phyloP scores from a whole-genome alignment of 148 eudicot species.

The Hydrangea macrophylla region DNA sequence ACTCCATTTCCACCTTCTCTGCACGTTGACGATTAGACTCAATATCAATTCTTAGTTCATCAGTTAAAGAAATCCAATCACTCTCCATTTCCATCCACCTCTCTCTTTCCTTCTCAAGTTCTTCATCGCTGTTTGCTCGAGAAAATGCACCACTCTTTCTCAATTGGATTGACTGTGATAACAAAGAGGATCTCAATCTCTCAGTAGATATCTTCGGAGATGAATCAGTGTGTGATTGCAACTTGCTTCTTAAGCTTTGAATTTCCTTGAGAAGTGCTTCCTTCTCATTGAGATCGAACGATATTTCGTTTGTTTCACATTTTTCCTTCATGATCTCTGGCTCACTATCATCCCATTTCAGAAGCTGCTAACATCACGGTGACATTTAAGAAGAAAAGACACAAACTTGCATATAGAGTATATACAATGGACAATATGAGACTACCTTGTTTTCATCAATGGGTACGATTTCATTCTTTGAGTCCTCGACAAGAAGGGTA shows the following conservation, averaged over 20 bases:
- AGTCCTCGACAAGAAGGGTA: constrained; percentile 5
- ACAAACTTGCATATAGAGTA: not conserved
- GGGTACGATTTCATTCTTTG: constrained; percentile 12
- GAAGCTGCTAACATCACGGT: constrained; percentile 22
- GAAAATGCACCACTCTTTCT: constrained; percentile 53
- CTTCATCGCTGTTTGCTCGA: constrained; percentile 51
- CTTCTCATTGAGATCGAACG: constrained; percentile 59
- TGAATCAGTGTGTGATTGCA: constrained; percentile 43
- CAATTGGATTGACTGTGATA: constrained; percentile 68
- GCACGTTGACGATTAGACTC: constrained; percentile 63
- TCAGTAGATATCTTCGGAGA: constrained; percentile 54
- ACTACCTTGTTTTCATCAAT: constrained; percentile 50
- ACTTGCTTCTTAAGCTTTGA: constrained; percentile 55
- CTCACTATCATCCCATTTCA: constrained; percentile 35
- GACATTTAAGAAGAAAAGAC: not conserved
- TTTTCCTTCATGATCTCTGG: constrained; percentile 51
- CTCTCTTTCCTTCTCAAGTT: constrained; percentile 75
- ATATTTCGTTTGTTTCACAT: constrained; percentile 44
- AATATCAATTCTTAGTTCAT: constrained; percentile 81
- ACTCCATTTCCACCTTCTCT: constrained; percentile 67
- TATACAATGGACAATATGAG: not conserved
- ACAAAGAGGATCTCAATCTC: constrained; percentile 64
- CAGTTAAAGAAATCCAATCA: constrained; percentile 94
- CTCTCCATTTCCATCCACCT: constrained; percentile 99
- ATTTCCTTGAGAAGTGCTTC: constrained; percentile 83